Evolutionary conservation across 2,329 filamentous ascomycete genomes (phyloP).

Genomic region (Diplodia seriata): DNA sequence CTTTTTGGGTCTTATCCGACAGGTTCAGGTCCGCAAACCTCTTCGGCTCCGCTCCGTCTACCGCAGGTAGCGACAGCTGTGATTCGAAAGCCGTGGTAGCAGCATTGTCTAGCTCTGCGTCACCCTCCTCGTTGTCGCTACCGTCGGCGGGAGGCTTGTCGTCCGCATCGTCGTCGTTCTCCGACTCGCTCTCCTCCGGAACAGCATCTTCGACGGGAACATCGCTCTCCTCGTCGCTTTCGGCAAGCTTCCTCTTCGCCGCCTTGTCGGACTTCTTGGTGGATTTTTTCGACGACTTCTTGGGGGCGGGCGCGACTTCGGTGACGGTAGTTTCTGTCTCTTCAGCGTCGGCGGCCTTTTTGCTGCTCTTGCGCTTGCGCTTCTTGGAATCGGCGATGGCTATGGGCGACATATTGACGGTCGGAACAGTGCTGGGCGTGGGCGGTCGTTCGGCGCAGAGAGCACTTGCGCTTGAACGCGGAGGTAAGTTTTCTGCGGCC

Average conservation of each 20-base stretch:
- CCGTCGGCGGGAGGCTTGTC: conserved; percentile 38
- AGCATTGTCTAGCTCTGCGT: conserved; percentile 43
- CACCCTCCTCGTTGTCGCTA: conserved; percentile 37
- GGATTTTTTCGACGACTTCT: conserved; percentile 40
- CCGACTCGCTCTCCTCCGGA: conserved; percentile 32
- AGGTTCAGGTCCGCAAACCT: conserved; percentile 83
- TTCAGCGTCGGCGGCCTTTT: conserved; percentile 43
- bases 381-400: conserved; percentile 52
- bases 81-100: not conserved
- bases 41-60: conserved; percentile 63
- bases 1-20: conserved; percentile 86
- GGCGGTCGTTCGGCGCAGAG: not conserved
- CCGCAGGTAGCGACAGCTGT: not conserved
- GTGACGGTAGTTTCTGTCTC: conserved; percentile 34
- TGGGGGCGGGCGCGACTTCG: conserved; percentile 43
- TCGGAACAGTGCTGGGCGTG: not conserved
- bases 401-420: conserved; percentile 44
- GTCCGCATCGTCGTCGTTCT: conserved; percentile 37
- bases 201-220: conserved; percentile 34
- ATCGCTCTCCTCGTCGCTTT: conserved; percentile 42
- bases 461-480: not conserved
- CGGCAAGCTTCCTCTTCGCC: conserved; percentile 48
- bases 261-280: conserved; percentile 51
- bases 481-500: conserved; percentile 9
- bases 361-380: conserved; percentile 57